A percentile compares a stretch with the other conserved stretches of the same genome.
Conservation (phyloP, 2,329 filamentous ascomycete species). For the Blumeria hordei region DNA sequence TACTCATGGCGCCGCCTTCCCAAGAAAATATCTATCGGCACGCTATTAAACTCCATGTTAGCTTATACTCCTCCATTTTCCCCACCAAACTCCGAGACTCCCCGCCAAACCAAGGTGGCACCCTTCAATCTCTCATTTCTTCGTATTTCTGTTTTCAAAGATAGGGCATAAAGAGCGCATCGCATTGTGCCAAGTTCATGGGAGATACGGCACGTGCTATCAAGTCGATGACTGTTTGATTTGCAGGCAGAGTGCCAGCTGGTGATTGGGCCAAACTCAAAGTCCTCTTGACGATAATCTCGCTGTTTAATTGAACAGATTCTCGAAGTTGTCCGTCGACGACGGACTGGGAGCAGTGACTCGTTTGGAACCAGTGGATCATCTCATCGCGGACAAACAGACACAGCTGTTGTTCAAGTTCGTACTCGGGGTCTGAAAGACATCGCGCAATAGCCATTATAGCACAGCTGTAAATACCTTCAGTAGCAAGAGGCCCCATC, state of each 20-base stretch:
- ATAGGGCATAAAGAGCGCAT: constrained; percentile 95
- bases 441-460: constrained; percentile 93
- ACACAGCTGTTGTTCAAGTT: constrained; percentile 84
- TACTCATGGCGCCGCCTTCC: no score
- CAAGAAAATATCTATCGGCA: no score
- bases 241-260: constrained; percentile 65
- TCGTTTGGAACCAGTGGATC: constrained; percentile 82
- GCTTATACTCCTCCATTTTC: no score
- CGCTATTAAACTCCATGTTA: no score
- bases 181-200: constrained; percentile 63
- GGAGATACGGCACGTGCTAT: constrained; percentile 87
- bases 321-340: constrained; percentile 44
- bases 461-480: constrained; percentile 85
- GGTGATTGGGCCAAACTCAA: constrained; percentile 52
- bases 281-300: constrained; percentile 77
- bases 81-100: no score
- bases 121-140: no score
- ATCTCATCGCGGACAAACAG: constrained; percentile 96
- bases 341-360: constrained; percentile 35
- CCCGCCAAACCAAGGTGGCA: no score
- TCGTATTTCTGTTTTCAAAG: constrained; percentile 23
- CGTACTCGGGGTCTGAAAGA: constrained; percentile 66
- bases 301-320: constrained; percentile 61
- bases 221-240: constrained; percentile 89
- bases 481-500: constrained; percentile 85